Conservation (phyloP, 1,284 basidiomycete genomes). For the Amylostereum areolatum region DNA sequence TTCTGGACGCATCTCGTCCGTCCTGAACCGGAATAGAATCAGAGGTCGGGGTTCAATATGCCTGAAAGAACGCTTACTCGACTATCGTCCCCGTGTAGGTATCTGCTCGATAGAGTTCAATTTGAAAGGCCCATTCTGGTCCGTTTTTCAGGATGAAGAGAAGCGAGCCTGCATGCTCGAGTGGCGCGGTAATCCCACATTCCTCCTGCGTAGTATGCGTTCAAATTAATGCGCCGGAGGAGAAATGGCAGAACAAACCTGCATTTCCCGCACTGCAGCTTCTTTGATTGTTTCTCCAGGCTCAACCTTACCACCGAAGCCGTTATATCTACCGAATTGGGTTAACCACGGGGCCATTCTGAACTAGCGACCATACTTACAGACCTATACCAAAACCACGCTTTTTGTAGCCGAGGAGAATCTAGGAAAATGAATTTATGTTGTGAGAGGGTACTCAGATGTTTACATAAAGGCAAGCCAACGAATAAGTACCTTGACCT, state of each 20-base stretch:
- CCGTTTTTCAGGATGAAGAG: conserved; percentile 48
- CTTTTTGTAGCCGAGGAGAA: conserved; percentile 68
- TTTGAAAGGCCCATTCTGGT: conserved; percentile 53
- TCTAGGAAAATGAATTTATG: conserved; percentile 18
- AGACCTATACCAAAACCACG: conserved; percentile 59
- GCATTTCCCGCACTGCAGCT: conserved; percentile 61
- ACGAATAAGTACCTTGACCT: conserved; percentile 17
- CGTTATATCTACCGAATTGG: conserved; percentile 48
- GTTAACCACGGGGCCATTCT: background rate
- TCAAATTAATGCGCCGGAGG: background rate
- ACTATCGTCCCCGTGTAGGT: conserved; percentile 44
- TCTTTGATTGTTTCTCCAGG: conserved; percentile 50
- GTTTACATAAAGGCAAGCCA: no score
- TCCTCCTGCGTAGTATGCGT: conserved; percentile 53
- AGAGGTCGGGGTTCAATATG: background rate
- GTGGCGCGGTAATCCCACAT: conserved; percentile 58
- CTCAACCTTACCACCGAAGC: conserved; percentile 74
- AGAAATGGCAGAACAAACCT: conserved; percentile 30
- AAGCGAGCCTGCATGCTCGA: conserved; percentile 53
- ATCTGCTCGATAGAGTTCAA: conserved; percentile 59
- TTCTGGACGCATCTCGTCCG: conserved; percentile 65
- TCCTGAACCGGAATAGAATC: conserved; percentile 27
- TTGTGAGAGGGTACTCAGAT: no score
- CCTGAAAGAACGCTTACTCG: conserved; percentile 41
- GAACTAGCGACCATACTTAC: conserved; percentile 30